A percentile compares a stretch with the other conserved stretches of the same genome.
Conservation (phyloP, 345 rosid species). For the Fremontodendron californicum region DNA sequence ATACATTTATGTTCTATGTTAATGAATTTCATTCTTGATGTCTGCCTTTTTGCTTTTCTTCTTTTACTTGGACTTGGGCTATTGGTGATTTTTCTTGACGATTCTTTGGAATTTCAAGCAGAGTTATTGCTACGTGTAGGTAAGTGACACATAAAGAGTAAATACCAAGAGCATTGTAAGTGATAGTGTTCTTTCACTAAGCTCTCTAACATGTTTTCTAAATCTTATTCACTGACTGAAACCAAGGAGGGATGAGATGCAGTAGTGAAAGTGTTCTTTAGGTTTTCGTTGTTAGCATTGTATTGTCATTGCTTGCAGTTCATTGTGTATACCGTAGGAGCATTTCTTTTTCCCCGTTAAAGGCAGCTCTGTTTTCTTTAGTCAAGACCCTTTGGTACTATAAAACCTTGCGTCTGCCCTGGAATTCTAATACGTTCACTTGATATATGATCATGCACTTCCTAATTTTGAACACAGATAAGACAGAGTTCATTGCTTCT, state of each 20-base stretch:
- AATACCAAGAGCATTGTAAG: not conserved
- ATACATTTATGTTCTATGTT: not conserved
- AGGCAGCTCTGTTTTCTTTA: not conserved
- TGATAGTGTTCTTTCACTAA: not conserved
- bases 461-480: not conserved
- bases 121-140: not conserved
- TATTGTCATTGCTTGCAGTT: not conserved
- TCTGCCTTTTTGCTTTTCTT: not conserved
- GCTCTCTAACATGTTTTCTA: slow-evolving; percentile 6
- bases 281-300: not conserved
- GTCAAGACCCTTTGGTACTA: not conserved
- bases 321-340: not conserved
- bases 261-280: not conserved
- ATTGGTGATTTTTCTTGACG: not conserved
- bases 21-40: not conserved
- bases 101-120: not conserved
- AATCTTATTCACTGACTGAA: not conserved
- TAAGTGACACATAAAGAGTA: not conserved
- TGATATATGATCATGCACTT: not conserved
- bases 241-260: not conserved
- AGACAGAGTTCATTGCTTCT: not conserved
- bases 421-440: not conserved
- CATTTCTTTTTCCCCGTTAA: not conserved
- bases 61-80: not conserved
- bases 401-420: not conserved